Evolutionary conservation across 129 eudicot species (phyloP).

Genomic region (Flaveria ramosissima): DNA sequence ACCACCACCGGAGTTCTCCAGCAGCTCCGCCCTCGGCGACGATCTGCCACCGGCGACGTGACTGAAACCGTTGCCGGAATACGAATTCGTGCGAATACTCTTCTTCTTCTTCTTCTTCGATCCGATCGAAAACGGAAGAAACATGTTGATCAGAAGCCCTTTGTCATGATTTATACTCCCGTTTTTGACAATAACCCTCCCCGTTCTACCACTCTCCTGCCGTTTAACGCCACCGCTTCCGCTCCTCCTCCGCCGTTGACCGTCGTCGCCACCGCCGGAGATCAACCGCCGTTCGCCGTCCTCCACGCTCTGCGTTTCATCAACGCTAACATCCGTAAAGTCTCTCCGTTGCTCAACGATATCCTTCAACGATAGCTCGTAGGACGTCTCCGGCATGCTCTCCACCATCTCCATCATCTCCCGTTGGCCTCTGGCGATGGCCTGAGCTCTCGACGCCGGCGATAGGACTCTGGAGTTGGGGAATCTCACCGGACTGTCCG

Average conservation of each 20-base stretch:
- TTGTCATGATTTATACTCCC: slow-evolving; percentile 49
- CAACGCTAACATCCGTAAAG: slow-evolving; percentile 16
- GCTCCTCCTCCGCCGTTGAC: slow-evolving; percentile 28
- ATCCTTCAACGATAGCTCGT: slow-evolving; percentile 79
- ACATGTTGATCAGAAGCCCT: slow-evolving; percentile 68
- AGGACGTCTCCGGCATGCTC: slow-evolving; percentile 83
- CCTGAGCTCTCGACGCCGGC: slow-evolving; percentile 61
- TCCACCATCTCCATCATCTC: slow-evolving; percentile 94
- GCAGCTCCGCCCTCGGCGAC: slow-evolving; percentile 39
- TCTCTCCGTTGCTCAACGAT: slow-evolving; percentile 53
- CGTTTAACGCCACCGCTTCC: slow-evolving; percentile 30
- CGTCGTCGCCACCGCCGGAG: slow-evolving; percentile 21
- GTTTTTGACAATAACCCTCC: slow-evolving; percentile 44
- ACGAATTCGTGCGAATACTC: slow-evolving; percentile 17
- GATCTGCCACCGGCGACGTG: slow-evolving; percentile 32
- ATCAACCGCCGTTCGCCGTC: slow-evolving; percentile 34
- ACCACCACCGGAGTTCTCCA: slow-evolving; percentile 28
- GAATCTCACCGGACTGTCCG: slow-evolving; percentile 31
- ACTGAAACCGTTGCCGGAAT: background rate
- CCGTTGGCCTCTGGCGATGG: slow-evolving; percentile 72
- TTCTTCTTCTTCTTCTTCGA: slow-evolving; percentile 40
- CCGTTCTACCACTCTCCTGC: slow-evolving; percentile 41
- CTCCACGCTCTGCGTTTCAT: slow-evolving; percentile 33
- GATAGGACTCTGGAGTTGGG: slow-evolving; percentile 37
- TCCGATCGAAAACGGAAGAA: slow-evolving; percentile 59